phyloP scores from a whole-genome alignment of 1,139 yeast genomes.

The Magnusiomyces suaveolens region DNA sequence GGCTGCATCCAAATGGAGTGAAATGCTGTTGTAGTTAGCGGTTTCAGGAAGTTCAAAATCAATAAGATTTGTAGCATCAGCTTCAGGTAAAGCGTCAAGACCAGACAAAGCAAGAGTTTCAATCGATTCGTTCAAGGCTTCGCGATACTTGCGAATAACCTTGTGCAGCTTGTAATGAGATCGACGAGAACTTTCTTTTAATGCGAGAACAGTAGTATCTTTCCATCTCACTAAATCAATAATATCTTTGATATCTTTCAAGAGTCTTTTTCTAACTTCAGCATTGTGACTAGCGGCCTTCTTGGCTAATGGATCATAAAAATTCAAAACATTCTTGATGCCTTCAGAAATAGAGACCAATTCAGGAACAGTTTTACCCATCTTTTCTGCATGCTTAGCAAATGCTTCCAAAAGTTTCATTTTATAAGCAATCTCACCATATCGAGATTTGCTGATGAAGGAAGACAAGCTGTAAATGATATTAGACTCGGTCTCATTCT shows the following conservation, averaged over 20 bases:
- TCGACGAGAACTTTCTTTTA: conserved; percentile 83
- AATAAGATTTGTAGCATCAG: conserved; percentile 16
- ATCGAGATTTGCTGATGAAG: conserved; percentile 64
- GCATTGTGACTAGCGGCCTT: conserved; percentile 40
- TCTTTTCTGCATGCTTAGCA: conserved; percentile 37
- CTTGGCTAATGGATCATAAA: conserved; percentile 55
- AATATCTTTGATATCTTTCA: conserved; percentile 74
- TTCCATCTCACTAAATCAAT: conserved; percentile 93
- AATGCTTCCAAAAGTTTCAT: conserved; percentile 56
- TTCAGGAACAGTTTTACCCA: conserved; percentile 12
- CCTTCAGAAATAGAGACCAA: conserved; percentile 34
- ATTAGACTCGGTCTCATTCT: conserved; percentile 28
- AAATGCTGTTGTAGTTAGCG: conserved; percentile 12
- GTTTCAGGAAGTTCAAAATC: conserved; percentile 6
- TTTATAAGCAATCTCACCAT: conserved; percentile 61
- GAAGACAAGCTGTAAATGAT: conserved; percentile 63
- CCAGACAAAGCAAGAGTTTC: conserved; percentile 37
- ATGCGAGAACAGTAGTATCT: conserved; percentile 86
- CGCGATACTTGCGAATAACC: conserved; percentile 72
- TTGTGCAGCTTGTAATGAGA: conserved; percentile 82
- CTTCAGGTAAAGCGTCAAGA: conserved; percentile 10
- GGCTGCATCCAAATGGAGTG: conserved; percentile 19
- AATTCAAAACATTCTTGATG: conserved; percentile 52
- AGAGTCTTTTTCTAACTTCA: conserved; percentile 45
- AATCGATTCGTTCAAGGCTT: conserved; percentile 47